phyloP scores from a whole-genome alignment of 805 yeast genomes.

The Jamesozyma rosinii region DNA sequence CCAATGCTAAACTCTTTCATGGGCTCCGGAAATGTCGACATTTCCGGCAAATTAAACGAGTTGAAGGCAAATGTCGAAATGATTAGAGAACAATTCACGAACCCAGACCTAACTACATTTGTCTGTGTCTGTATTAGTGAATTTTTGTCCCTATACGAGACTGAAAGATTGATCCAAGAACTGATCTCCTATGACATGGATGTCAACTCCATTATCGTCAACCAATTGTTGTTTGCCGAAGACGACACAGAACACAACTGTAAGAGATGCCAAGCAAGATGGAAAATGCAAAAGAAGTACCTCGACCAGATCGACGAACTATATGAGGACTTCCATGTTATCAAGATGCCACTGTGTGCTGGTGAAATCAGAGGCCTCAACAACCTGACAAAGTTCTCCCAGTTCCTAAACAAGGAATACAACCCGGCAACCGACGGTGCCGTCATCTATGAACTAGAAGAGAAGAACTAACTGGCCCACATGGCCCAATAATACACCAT shows the following conservation, averaged over 20 bases:
- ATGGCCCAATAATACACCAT: no score
- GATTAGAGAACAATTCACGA: conserved; percentile 88
- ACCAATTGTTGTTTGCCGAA: conserved; percentile 84
- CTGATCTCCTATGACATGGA: conserved; percentile 91
- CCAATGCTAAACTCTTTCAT: conserved; percentile 77
- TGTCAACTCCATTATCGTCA: conserved; percentile 90
- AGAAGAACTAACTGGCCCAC: conserved; percentile 17
- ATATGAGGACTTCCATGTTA: conserved; percentile 93
- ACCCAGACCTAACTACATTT: conserved; percentile 91
- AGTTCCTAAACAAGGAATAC: conserved; percentile 69
- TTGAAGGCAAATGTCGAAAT: conserved; percentile 46
- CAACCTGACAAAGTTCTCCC: conserved; percentile 74
- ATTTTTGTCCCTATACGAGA: conserved; percentile 89
- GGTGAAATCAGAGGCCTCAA: conserved; percentile 90
- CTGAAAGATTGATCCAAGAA: conserved; percentile 96
- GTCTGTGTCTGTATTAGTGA: conserved; percentile 97
- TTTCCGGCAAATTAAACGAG: conserved; percentile 47
- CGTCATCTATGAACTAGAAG: conserved; percentile 31
- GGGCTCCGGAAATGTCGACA: conserved; percentile 60
- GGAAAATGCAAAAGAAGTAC: conserved; percentile 93
- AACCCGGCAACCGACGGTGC: conserved; percentile 50
- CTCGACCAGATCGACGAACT: conserved; percentile 90
- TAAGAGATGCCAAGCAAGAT: conserved; percentile 83
- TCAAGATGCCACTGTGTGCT: conserved; percentile 90
- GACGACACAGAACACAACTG: conserved; percentile 59